These are phyloP conservation scores for Pachyrhizus erosus DNA, from an alignment of 306 rosid genomes.

Conservation along the genomic window DNA sequence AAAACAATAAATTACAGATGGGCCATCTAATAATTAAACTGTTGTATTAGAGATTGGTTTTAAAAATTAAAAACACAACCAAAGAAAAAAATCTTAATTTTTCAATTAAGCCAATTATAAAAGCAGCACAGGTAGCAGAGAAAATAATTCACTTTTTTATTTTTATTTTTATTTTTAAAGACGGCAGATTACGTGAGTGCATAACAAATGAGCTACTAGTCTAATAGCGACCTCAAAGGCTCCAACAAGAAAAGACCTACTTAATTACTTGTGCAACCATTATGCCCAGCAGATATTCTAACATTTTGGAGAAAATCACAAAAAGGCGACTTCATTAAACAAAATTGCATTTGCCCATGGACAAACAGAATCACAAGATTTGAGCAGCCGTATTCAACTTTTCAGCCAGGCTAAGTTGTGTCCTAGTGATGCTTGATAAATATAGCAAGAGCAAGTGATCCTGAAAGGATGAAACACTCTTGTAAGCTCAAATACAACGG, in stretches of 20 bases:
- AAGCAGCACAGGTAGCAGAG: background rate
- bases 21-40: no score
- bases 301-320: background rate
- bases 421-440: slow-evolving; percentile 88
- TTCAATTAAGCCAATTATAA: no score
- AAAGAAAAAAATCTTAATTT: no score
- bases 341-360: background rate
- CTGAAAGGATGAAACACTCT: slow-evolving; percentile 46
- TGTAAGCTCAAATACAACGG: slow-evolving; percentile 14
- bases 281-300: slow-evolving; percentile 30
- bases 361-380: slow-evolving; percentile 57
- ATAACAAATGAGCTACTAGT: background rate
- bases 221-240: slow-evolving; percentile 4
- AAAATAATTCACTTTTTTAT: background rate
- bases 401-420: slow-evolving; percentile 84
- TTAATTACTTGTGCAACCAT: slow-evolving; percentile 20
- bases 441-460: slow-evolving; percentile 83
- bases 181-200: slow-evolving; percentile 8
- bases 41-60: background rate
- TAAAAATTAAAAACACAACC: background rate
- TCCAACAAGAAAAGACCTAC: slow-evolving; percentile 14
- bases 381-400: slow-evolving; percentile 96
- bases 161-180: background rate
- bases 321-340: background rate
- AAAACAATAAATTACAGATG: no score